Conservation (phyloP, 805 yeast genomes). For the Pichia occidentalis region DNA sequence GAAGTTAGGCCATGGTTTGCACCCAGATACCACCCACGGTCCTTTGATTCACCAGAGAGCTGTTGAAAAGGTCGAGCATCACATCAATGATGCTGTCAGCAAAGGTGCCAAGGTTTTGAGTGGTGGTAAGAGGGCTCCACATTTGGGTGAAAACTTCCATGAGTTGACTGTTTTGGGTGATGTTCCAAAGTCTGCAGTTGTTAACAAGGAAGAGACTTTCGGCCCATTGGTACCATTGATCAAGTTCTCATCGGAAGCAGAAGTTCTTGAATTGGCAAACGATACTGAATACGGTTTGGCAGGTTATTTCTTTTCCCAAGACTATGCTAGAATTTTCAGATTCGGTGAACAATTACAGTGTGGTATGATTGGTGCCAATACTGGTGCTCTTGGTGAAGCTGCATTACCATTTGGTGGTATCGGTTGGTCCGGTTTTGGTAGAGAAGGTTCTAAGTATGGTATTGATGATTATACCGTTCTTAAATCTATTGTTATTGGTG, state of each 20-base stretch:
- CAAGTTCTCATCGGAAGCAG: slow-evolving; percentile 57
- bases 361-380: slow-evolving; percentile 80
- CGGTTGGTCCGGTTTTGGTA: slow-evolving; percentile 72
- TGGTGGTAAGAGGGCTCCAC: slow-evolving; percentile 53
- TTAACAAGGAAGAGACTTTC: slow-evolving; percentile 68
- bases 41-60: slow-evolving; percentile 65
- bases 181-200: slow-evolving; percentile 49
- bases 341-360: slow-evolving; percentile 63
- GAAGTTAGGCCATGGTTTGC: slow-evolving; percentile 58
- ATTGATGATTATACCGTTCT: slow-evolving; percentile 63
- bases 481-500: slow-evolving; percentile 57
- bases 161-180: slow-evolving; percentile 63
- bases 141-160: slow-evolving; percentile 58
- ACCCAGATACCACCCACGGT: slow-evolving; percentile 59
- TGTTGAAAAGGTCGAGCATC: slow-evolving; percentile 51
- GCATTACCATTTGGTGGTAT: slow-evolving; percentile 75
- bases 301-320: slow-evolving; percentile 61
- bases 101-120: slow-evolving; percentile 58
- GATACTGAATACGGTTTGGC: slow-evolving; percentile 68
- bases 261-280: slow-evolving; percentile 58
- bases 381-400: slow-evolving; percentile 64
- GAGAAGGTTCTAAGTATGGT: slow-evolving; percentile 75
- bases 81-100: slow-evolving; percentile 57
- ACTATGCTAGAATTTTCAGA: slow-evolving; percentile 47
- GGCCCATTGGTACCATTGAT: slow-evolving; percentile 75